Evolutionary conservation across 1,284 basidiomycete genomes (phyloP).

Genomic region (Cryptococcus sp.): DNA sequence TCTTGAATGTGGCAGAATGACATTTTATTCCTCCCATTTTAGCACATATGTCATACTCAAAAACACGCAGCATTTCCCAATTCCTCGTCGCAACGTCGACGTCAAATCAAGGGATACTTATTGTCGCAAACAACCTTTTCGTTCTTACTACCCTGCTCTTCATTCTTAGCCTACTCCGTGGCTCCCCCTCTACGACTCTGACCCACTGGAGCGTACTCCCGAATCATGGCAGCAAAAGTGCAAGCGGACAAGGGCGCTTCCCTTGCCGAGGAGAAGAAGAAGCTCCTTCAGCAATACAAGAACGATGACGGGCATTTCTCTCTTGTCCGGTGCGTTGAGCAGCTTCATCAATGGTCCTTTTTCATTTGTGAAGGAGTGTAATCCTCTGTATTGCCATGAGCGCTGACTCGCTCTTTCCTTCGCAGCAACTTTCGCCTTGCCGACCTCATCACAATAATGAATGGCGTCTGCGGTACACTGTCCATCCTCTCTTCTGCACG

Average conservation of each 20-base stretch:
- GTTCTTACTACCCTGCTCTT: no score
- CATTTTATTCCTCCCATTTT: no score
- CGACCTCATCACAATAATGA: conserved; percentile 99
- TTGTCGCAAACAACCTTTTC: no score
- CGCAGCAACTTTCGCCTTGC: conserved; percentile 94
- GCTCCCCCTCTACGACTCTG: background rate
- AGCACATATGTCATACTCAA: no score
- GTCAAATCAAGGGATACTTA: no score
- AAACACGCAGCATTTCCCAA: no score
- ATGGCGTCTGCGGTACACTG: conserved; percentile 96
- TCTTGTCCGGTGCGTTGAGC: conserved; percentile 72
- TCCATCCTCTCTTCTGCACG: conserved; percentile 88
- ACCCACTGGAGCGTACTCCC: background rate
- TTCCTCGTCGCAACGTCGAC: no score
- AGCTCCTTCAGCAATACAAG: conserved; percentile 76
- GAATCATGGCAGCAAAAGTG: conserved; percentile 14
- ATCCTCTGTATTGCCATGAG: no score
- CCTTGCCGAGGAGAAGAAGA: conserved; percentile 54
- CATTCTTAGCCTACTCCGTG: background rate
- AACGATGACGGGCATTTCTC: conserved; percentile 92
- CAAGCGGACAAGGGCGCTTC: conserved; percentile 15
- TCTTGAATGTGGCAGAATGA: no score
- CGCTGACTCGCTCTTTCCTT: background rate
- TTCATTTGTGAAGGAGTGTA: no score
- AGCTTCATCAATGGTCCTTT: background rate